Evolutionary conservation across 768 basidiomycete genomes (phyloP).

Genomic region (Auriculariales sp.): DNA sequence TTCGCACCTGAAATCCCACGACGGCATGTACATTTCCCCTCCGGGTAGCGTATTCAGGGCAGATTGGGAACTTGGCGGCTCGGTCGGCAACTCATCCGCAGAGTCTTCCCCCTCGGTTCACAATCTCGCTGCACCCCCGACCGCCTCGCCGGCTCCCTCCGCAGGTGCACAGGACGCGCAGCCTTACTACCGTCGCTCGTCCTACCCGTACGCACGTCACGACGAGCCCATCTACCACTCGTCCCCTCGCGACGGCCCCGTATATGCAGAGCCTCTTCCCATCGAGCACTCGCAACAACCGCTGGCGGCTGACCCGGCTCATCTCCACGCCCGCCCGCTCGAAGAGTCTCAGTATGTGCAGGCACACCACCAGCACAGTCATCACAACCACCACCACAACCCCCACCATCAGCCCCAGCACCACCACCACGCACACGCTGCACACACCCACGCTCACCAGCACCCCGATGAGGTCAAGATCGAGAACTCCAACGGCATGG

Average conservation of each 20-base stretch:
- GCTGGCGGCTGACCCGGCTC: constrained; percentile 20
- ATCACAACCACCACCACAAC: too few species aligned
- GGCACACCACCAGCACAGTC: constrained; percentile 21
- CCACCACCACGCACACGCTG: too few species aligned
- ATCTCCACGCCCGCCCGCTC: constrained; percentile 16
- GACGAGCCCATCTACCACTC: constrained; percentile 33
- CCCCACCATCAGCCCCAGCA: too few species aligned
- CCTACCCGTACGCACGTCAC: constrained; percentile 64
- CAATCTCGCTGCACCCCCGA: constrained; percentile 17
- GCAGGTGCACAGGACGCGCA: constrained; percentile 21
- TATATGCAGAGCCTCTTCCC: constrained; percentile 26
- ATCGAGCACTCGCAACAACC: constrained; percentile 25
- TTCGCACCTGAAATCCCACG: constrained; percentile 14
- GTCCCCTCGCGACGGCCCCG: constrained; percentile 24
- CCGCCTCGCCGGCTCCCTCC: constrained; percentile 14
- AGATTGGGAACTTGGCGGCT: constrained; percentile 4
- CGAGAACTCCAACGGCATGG: constrained; percentile 47
- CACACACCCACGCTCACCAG: constrained; percentile 34
- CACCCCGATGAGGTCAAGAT: constrained; percentile 42
- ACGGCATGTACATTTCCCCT: constrained; percentile 16
- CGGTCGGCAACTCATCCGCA: background rate
- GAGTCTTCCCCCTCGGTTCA: background rate
- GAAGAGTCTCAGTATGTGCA: constrained; percentile 12
- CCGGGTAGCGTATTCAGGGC: constrained; percentile 7
- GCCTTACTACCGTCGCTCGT: constrained; percentile 43